Percentiles rank a stretch among this genome's conserved stretches.
phyloP scores from a whole-genome alignment of 1,139 yeast species.

The Yamadazyma jaroonii region DNA sequence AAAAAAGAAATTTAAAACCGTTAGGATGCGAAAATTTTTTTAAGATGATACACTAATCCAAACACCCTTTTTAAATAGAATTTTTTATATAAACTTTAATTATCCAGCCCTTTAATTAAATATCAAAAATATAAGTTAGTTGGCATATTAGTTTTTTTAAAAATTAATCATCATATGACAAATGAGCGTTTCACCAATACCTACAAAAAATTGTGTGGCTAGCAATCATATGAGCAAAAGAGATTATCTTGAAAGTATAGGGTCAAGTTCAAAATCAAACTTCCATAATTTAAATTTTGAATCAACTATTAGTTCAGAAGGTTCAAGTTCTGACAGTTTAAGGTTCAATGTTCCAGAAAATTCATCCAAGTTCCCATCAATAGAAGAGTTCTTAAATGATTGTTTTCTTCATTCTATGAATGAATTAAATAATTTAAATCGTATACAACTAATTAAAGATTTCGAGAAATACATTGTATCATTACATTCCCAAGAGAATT shows the following conservation, averaged over 20 bases:
- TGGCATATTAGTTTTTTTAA: not conserved
- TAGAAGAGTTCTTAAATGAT: slow-evolving; percentile 27
- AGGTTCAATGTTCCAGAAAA: not conserved
- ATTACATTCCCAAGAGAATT: slow-evolving; percentile 45
- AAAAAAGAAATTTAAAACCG: slow-evolving; percentile 4
- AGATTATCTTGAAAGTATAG: too few relatives aligned
- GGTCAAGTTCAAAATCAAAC: not conserved
- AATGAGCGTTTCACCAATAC: slow-evolving; percentile 5
- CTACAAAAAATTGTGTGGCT: not conserved
- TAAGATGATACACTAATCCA: slow-evolving; percentile 1
- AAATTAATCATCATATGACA: not conserved
- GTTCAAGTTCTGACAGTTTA: not conserved
- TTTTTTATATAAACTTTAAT: slow-evolving; percentile 4
- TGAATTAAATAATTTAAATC: slow-evolving; percentile 15
- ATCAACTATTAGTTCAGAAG: not conserved
- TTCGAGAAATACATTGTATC: slow-evolving; percentile 20
- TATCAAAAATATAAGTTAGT: too few relatives aligned
- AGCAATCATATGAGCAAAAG: too few relatives aligned
- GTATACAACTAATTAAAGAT: slow-evolving; percentile 15
- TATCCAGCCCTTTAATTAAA: not conserved
- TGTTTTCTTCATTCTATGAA: slow-evolving; percentile 22
- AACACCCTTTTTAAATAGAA: slow-evolving; percentile 5
- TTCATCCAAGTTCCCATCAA: slow-evolving; percentile 11
- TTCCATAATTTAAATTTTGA: not conserved
- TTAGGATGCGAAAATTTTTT: slow-evolving; percentile 5